Conservation (phyloP, 495 filamentous ascomycete species). For the Oleoguttula mirabilis region DNA sequence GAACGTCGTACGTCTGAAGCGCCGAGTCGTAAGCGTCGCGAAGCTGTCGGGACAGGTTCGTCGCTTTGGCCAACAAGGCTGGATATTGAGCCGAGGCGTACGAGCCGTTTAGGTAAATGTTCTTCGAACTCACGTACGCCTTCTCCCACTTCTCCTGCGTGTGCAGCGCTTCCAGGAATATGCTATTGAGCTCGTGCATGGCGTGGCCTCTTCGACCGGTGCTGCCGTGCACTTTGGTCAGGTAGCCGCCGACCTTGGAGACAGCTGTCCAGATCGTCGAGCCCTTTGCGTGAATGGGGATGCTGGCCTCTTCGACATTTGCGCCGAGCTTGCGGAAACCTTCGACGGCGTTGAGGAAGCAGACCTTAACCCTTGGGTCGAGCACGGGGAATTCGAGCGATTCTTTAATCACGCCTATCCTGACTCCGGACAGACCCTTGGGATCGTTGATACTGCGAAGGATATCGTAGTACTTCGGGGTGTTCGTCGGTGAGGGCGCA, state of each 20-base stretch:
- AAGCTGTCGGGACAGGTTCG: conserved; percentile 34
- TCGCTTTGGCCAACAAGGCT: conserved; percentile 30
- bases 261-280: conserved; percentile 42
- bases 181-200: conserved; percentile 34
- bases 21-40: conserved; percentile 36
- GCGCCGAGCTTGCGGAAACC: conserved; percentile 41
- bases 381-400: conserved; percentile 36
- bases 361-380: conserved; percentile 32
- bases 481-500: conserved; percentile 15
- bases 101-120: conserved; percentile 24
- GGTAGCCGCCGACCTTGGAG: conserved; percentile 33
- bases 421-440: conserved; percentile 37
- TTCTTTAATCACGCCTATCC: conserved; percentile 41
- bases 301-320: conserved; percentile 38
- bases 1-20: conserved; percentile 34
- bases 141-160: conserved; percentile 18
- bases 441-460: conserved; percentile 22
- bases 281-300: conserved; percentile 40
- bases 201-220: conserved; percentile 32
- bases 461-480: conserved; percentile 31
- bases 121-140: conserved; percentile 22
- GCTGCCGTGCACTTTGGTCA: conserved; percentile 32
- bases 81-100: conserved; percentile 26
- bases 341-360: conserved; percentile 35
- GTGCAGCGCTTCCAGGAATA: conserved; percentile 14